These are phyloP conservation scores for Penicillium brasilianum DNA, from an alignment of 2,329 filamentous ascomycete genomes.

Conservation along the genomic window DNA sequence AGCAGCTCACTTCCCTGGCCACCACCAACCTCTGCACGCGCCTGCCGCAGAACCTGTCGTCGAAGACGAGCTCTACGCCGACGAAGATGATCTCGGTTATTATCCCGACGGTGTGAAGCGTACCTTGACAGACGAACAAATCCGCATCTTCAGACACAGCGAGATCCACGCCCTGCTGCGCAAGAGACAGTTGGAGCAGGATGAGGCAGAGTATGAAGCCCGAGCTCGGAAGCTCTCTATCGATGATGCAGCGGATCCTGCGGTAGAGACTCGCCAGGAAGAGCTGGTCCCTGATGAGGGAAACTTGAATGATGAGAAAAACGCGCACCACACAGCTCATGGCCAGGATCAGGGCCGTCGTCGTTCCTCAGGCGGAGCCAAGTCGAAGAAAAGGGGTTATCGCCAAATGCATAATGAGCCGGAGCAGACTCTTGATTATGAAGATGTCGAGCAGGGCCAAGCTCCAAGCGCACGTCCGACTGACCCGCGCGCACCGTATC, in stretches of 20 bases:
- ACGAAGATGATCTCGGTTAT: conserved; percentile 72
- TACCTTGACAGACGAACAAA: conserved; percentile 88
- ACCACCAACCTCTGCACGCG: conserved; percentile 11
- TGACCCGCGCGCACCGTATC: conserved; percentile 19
- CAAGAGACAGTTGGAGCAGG: conserved; percentile 45
- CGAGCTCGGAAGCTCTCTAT: conserved; percentile 8
- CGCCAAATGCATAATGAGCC: conserved; percentile 27
- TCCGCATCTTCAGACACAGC: conserved; percentile 86
- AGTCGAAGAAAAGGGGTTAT: neutral
- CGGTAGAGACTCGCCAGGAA: neutral
- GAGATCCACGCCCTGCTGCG: conserved; percentile 77
- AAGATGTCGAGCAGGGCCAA: conserved; percentile 21
- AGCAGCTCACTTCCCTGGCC: conserved; percentile 60
- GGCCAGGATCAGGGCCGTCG: neutral
- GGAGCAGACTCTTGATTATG: conserved; percentile 55
- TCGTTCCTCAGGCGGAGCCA: conserved; percentile 1
- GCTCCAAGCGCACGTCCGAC: neutral
- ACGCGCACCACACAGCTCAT: neutral
- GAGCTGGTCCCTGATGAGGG: neutral
- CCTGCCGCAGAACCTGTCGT: conserved; percentile 7
- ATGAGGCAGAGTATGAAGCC: conserved; percentile 33
- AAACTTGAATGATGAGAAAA: neutral
- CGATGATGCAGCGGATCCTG: neutral
- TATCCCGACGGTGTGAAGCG: conserved; percentile 86
- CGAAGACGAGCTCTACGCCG: conserved; percentile 31